Evolutionary conservation across 805 yeast genomes (phyloP).

Genomic region (Gaillardinia entomophila): DNA sequence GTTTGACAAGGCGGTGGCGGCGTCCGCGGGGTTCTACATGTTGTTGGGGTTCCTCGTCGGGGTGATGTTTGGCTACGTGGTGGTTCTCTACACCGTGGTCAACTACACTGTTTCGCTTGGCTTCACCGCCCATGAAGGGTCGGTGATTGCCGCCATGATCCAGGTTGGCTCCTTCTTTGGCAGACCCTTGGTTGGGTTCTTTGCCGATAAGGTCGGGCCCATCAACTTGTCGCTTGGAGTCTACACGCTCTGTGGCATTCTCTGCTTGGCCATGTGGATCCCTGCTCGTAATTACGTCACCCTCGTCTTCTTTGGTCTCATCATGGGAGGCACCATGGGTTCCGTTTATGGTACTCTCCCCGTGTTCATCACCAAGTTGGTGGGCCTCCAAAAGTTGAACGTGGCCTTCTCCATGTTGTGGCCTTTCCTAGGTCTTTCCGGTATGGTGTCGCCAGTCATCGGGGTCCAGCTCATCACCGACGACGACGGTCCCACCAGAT

Average conservation of each 20-base stretch:
- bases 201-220: slow-evolving; percentile 13
- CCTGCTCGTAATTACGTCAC: slow-evolving; percentile 17
- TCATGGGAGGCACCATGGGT: slow-evolving; percentile 58
- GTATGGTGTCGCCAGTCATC: slow-evolving; percentile 55
- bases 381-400: slow-evolving; percentile 49
- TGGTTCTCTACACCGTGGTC: slow-evolving; percentile 19
- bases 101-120: slow-evolving; percentile 17
- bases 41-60: slow-evolving; percentile 10
- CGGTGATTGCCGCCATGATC: slow-evolving; percentile 19
- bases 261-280: slow-evolving; percentile 19
- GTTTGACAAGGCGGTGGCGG: slow-evolving; percentile 8
- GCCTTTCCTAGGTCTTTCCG: slow-evolving; percentile 45
- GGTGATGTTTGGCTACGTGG: slow-evolving; percentile 20
- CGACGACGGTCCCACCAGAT: slow-evolving; percentile 39
- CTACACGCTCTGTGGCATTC: slow-evolving; percentile 10
- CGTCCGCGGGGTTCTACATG: slow-evolving; percentile 11
- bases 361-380: slow-evolving; percentile 45
- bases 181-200: slow-evolving; percentile 13
- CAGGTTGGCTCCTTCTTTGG: slow-evolving; percentile 16
- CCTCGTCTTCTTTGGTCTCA: slow-evolving; percentile 24
- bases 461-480: slow-evolving; percentile 46
- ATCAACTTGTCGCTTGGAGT: slow-evolving; percentile 11
- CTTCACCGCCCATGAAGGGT: slow-evolving; percentile 15
- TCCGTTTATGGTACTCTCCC: slow-evolving; percentile 52
- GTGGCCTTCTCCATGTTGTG: slow-evolving; percentile 48